These are phyloP conservation scores for Neurospora tetraspora DNA, from an alignment of 495 filamentous ascomycete species.

Conservation along the genomic window DNA sequence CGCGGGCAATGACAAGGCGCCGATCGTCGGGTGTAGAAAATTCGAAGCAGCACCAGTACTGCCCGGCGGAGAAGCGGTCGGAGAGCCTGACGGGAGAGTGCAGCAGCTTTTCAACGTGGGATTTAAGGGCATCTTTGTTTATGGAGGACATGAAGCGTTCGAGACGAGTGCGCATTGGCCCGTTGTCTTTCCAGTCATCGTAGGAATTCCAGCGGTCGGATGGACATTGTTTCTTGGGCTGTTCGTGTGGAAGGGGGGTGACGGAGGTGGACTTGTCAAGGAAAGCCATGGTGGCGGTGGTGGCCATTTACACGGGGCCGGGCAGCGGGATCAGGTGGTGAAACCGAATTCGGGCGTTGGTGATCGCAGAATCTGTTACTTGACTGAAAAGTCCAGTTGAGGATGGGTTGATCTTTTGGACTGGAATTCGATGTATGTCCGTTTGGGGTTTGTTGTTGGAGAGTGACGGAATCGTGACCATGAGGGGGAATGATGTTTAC, in stretches of 20 bases:
- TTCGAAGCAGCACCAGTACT: conserved; percentile 25
- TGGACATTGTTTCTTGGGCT: conserved; percentile 3
- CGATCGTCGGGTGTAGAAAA: conserved; percentile 11
- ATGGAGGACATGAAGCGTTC: conserved; percentile 13
- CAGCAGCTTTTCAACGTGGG: conserved; percentile 10
- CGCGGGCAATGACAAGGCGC: conserved; percentile 14
- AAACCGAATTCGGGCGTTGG: neutral
- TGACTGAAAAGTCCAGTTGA: neutral
- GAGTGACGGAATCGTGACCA: neutral
- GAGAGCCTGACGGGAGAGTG: conserved; percentile 13
- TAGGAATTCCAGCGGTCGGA: conserved; percentile 20
- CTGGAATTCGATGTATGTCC: neutral
- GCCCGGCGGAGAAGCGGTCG: conserved; percentile 23
- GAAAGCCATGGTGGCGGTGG: neutral
- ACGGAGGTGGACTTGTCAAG: neutral
- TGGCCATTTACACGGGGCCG: neutral
- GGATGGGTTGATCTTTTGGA: neutral
- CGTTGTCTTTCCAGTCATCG: conserved; percentile 18
- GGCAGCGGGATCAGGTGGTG: neutral
- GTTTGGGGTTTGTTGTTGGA: neutral
- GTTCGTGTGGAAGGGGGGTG: neutral
- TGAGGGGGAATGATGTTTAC: neutral
- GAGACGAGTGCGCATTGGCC: conserved; percentile 18
- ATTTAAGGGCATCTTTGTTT: conserved; percentile 12
- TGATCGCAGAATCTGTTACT: neutral